These are phyloP conservation scores for Capsicum chinense DNA, from an alignment of 257 asterid species.

Conservation along the genomic window DNA sequence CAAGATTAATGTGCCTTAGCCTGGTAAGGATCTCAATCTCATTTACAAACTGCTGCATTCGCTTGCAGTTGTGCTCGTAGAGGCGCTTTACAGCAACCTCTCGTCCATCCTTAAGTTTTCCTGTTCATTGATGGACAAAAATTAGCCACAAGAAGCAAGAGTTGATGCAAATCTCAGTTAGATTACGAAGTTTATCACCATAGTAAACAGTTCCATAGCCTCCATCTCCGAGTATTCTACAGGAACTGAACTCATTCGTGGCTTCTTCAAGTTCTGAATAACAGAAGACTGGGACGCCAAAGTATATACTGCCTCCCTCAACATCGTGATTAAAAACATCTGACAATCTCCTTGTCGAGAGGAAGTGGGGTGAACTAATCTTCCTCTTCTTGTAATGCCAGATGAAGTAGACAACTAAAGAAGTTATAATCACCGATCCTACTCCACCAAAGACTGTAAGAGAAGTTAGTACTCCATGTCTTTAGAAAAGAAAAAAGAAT, in stretches of 20 bases:
- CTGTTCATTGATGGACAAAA: background rate
- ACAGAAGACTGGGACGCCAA: background rate
- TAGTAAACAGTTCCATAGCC: constrained; percentile 25
- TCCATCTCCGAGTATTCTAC: background rate
- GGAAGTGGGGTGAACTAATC: background rate
- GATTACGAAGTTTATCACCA: constrained; percentile 8
- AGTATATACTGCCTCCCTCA: background rate
- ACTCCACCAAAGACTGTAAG: constrained; percentile 19
- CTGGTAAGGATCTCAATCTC: constrained; percentile 31
- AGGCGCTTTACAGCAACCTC: constrained; percentile 25
- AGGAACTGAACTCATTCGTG: constrained; percentile 12
- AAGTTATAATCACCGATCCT: background rate
- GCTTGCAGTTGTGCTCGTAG: constrained; percentile 17
- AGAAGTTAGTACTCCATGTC: background rate
- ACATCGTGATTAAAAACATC: background rate
- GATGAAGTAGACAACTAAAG: background rate
- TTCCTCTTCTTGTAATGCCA: constrained; percentile 13
- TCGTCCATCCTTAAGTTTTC: constrained; percentile 9
- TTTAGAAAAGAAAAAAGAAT: too few species aligned
- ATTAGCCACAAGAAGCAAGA: background rate
- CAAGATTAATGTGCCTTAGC: constrained; percentile 28
- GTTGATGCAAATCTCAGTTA: background rate
- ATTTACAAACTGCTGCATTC: constrained; percentile 25
- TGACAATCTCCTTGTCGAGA: background rate
- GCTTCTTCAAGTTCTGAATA: constrained; percentile 16